Base-by-base conservation (phyloP, 2,329 filamentous ascomycete genomes). In the Colletotrichum viniferum region DNA sequence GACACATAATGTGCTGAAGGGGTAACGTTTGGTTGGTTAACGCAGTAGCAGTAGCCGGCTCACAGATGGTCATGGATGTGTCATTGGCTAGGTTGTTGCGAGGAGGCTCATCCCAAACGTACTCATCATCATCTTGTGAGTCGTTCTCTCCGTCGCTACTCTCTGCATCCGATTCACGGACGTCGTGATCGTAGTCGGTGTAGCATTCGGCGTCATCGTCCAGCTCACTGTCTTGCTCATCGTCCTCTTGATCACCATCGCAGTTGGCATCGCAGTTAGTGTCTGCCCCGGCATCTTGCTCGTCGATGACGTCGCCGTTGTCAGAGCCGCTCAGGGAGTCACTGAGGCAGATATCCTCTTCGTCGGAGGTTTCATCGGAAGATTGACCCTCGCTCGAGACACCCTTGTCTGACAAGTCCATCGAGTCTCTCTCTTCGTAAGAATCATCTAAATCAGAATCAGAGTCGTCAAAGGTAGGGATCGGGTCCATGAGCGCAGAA, bases 221-320 rank as follows among this genome's bases (percentile, higher is more conserved):
- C 26, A 43, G 28, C 13, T 34, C 58, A 34, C 58, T 36, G 58
- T 21, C 58, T n/a, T 67, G 55, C 48, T 43, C 52, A 24, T 64
- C 70, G 18, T 28, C 30, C 7, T 74, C 58, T 4, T 26, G 69
- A n/a, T 28, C 58, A n/a, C 24, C 64, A 21, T 72, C 69, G n/a
- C 43, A 52, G 12, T 24, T 24, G 14, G n/a, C 64, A 21, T 72
- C 62, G 43, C 43, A 52, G 43, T 24, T 24, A n/a, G n/a, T 24
- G 78, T 80, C 64, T 8, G 56, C 60, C 9, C 77, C 76, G 16
- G 60, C n/a, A 7, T 70, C 69, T 21, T 82, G 79, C 8, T 81
- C 79, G 16, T 81, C 80, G 32, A 79, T 82, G 28, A 77, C 81
- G 38, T 84, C 82, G 36, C 84, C 82, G 3, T 79, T 74, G 21